phyloP scores from a whole-genome alignment of 352 stramenopile genomes.

The Phytophthora quininea region DNA sequence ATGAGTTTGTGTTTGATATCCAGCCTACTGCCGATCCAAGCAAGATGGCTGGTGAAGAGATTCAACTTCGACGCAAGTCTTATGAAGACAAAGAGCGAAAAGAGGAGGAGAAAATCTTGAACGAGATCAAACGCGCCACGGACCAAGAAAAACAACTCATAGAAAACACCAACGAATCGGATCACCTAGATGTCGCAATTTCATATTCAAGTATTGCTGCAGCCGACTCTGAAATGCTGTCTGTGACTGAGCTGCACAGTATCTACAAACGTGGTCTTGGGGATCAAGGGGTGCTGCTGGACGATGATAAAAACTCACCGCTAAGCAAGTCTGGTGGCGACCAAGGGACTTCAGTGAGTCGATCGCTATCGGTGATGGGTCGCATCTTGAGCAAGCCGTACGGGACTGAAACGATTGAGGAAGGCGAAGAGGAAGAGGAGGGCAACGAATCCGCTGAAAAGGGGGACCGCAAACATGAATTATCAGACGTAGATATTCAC shows the following conservation, averaged over 20 bases:
- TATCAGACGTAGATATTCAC: not conserved
- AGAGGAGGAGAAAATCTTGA: slow-evolving; percentile 46
- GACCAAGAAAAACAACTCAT: slow-evolving; percentile 43
- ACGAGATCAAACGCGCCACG: slow-evolving; percentile 51
- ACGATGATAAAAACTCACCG: slow-evolving; percentile 32
- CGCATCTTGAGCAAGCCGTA: slow-evolving; percentile 49
- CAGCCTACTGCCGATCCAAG: not conserved
- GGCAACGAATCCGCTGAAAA: slow-evolving; percentile 2
- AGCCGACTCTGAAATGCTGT: slow-evolving; percentile 39
- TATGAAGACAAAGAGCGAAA: slow-evolving; percentile 29
- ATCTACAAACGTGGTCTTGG: slow-evolving; percentile 86
- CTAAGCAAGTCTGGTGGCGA: not conserved
- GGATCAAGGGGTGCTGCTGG: slow-evolving; percentile 66
- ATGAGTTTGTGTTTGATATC: slow-evolving; percentile 47
- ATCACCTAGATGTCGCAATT: not conserved
- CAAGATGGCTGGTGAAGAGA: slow-evolving; percentile 21
- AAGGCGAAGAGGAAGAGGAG: slow-evolving; percentile 17
- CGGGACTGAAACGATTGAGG: slow-evolving; percentile 46
- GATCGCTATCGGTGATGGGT: slow-evolving; percentile 45
- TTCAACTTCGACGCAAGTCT: slow-evolving; percentile 30
- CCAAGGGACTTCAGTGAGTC: not conserved
- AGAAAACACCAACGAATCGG: slow-evolving; percentile 11
- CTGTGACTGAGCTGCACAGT: slow-evolving; percentile 69
- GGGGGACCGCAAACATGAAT: slow-evolving; percentile 10
- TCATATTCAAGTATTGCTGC: not conserved